phyloP scores from a whole-genome alignment of 2,329 filamentous ascomycete species.

The Paecilomyces dactylethromorphus region DNA sequence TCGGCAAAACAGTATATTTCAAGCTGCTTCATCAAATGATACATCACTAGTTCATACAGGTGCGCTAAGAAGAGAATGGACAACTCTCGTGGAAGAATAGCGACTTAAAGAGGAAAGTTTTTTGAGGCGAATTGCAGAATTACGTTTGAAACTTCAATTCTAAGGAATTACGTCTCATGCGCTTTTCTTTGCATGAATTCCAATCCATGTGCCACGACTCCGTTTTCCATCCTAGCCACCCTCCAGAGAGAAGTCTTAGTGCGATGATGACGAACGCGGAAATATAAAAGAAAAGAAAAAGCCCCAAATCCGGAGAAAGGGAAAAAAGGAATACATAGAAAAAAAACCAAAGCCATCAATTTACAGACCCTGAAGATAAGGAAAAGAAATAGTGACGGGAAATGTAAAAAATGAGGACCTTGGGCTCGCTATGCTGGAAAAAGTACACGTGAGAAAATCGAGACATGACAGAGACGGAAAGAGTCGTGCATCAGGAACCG shows the following conservation, averaged over 20 bases:
- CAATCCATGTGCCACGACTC: neutral
- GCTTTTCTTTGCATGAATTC: neutral
- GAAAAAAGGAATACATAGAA: neutral
- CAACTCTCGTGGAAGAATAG: too few species aligned
- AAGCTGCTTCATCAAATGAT: neutral
- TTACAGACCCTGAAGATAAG: constrained; percentile 2
- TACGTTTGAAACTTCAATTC: neutral
- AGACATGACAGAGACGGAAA: constrained; percentile 14
- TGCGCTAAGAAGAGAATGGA: neutral
- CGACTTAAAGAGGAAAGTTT: neutral
- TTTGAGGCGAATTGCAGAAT: neutral
- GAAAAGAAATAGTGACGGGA: constrained; percentile 9
- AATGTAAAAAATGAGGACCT: constrained; percentile 16
- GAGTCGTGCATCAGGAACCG: constrained; percentile 12
- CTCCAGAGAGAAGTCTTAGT: neutral
- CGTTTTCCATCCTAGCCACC: neutral
- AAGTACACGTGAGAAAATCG: constrained; percentile 16
- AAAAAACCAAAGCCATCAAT: constrained; percentile 2
- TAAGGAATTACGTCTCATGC: neutral
- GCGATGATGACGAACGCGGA: neutral
- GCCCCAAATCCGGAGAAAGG: neutral
- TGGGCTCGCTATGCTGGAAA: constrained; percentile 32
- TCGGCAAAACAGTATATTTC: neutral
- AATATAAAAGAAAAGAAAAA: neutral
- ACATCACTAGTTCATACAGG: neutral